Percentiles rank a stretch among this genome's conserved stretches.
Conservation (phyloP, 1,284 basidiomycete genomes). For the Rhodotorula mucilaginosa region DNA sequence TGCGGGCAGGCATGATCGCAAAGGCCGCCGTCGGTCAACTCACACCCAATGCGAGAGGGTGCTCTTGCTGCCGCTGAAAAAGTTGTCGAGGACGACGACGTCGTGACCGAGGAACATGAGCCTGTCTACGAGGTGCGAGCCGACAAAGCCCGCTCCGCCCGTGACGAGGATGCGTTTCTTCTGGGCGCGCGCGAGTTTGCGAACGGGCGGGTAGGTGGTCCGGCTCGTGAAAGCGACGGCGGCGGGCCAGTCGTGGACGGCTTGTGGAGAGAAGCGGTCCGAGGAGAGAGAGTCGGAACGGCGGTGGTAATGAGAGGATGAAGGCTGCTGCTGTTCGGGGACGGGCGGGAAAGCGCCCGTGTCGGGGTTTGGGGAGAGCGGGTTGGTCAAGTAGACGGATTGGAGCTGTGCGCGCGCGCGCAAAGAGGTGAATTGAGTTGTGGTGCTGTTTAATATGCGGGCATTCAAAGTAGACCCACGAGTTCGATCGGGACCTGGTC, state of each 20-base stretch:
- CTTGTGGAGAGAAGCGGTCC: constrained; percentile 17
- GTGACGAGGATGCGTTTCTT: constrained; percentile 91
- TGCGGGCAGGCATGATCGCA: neutral
- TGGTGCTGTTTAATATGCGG: neutral
- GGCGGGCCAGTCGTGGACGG: constrained; percentile 28
- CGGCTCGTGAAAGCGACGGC: constrained; percentile 84
- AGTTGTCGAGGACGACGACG: constrained; percentile 89
- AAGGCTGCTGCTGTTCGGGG: neutral
- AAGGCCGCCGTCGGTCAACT: neutral
- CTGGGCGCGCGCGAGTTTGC: constrained; percentile 69
- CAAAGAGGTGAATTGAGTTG: neutral
- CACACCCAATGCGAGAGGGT: constrained; percentile 60
- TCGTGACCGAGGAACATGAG: constrained; percentile 97
- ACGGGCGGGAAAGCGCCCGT: constrained; percentile 5
- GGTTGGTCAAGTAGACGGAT: constrained; percentile 34
- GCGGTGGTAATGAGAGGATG: neutral
- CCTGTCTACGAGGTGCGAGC: constrained; percentile 87
- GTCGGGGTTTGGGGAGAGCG: constrained; percentile 11
- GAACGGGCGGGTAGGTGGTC: constrained; percentile 85
- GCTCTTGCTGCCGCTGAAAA: constrained; percentile 94
- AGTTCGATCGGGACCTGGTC: constrained; percentile 33
- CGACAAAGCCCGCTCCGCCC: constrained; percentile 95
- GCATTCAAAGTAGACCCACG: constrained; percentile 3
- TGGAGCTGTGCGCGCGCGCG: constrained; percentile 21
- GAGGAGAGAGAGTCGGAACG: constrained; percentile 17